Base-by-base conservation (phyloP, 495 filamentous ascomycete species). In the Aspergillus olivimuriae region DNA sequence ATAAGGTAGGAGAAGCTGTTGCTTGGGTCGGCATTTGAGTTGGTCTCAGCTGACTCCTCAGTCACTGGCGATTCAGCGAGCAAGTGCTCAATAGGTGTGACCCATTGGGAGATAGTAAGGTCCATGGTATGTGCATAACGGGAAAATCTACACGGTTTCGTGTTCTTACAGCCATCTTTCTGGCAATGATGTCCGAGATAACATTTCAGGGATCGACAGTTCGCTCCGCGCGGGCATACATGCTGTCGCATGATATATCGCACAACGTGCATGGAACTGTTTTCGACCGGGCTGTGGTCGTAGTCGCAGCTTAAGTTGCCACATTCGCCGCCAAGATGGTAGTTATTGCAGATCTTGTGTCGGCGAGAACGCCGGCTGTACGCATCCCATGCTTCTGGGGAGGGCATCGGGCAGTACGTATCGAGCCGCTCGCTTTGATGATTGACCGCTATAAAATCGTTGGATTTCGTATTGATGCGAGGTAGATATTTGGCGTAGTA, bases 101-200 rank as follows among this genome's bases (percentile, higher is more conserved):
- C 53, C 59, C 58, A 66, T 19, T 52, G 49, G 19, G 52, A 43
- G 5, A 62, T 53, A 20, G 61, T 15, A 21, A 66, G 40, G 32
- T 66, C 58, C 5, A 66, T 40, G 6, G 23, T 57, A 45, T 71
- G 68, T 2, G 56, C 53, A 14, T 43, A 41, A 4, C 59, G 55
- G 34, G 54, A 57, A 34, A 65, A 68, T 15, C 59, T 59, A 50
- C 65, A 71, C 12, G 53, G 57, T 45, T 63, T 65, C 5, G 52
- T 53, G 24, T 50, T 62, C 41, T 56, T 61, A 46, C 68, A 71
- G 17, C 61, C 57, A 10, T 57, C 55, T 33, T 59, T 69, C 39
- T 72, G 68, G 43, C 72, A 75, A 21, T 66, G 46, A 49, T 75
- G 72, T 1, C 69, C 70, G 30, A 64, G 54, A 32, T 60, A 66